These are phyloP conservation scores for Ascochyta rabiei DNA, from an alignment of 2,329 filamentous ascomycete species.

Conservation along the genomic window DNA sequence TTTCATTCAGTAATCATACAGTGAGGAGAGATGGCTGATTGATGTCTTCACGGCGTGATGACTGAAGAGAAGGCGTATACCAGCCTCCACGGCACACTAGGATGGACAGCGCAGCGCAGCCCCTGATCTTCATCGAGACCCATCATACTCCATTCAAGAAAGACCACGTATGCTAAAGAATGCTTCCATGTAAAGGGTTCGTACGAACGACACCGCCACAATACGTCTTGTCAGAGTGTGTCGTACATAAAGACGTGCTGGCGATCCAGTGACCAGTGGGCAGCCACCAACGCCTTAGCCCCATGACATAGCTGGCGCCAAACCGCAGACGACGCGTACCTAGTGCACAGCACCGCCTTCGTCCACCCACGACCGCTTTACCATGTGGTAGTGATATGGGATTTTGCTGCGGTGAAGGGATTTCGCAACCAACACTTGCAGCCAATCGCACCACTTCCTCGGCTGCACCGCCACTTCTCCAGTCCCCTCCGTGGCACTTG, in stretches of 20 bases:
- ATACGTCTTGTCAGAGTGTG: background rate
- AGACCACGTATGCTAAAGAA: background rate
- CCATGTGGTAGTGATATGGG: background rate
- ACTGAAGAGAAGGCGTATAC: too few relatives aligned
- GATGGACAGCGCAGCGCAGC: background rate
- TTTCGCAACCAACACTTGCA: background rate
- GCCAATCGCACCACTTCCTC: conserved; percentile 3
- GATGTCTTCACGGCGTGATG: too few relatives aligned
- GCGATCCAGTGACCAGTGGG: background rate
- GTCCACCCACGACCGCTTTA: background rate
- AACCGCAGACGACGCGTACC: background rate
- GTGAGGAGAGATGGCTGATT: too few relatives aligned
- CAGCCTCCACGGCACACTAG: too few relatives aligned
- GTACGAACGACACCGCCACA: conserved; percentile 1
- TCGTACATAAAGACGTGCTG: background rate
- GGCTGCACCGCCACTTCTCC: conserved; percentile 8
- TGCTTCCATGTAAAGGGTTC: background rate
- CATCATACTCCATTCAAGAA: background rate
- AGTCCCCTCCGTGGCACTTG: conserved; percentile 6
- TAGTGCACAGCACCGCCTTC: background rate
- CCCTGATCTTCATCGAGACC: background rate
- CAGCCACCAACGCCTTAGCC: conserved; percentile 1
- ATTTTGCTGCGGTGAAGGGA: background rate
- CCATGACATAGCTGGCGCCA: conserved; percentile 4
- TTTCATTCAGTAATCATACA: too few relatives aligned